A percentile compares a stretch with the other conserved stretches of the same genome.
Conservation (phyloP, 352 stramenopile species). For the Pythium biforme region DNA sequence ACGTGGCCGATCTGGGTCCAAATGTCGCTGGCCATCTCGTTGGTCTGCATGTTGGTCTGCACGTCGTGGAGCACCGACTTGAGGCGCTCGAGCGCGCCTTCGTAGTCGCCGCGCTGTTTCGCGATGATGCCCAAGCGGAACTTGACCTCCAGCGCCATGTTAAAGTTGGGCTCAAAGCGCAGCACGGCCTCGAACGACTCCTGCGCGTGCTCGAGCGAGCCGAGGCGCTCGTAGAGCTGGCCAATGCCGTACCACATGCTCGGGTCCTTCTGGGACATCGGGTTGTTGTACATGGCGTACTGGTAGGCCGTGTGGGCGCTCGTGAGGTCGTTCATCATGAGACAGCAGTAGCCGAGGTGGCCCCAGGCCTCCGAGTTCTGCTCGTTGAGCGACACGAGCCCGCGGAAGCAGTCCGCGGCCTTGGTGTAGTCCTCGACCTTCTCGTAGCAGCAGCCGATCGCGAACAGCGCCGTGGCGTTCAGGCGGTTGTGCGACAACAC, state of each 20-base stretch:
- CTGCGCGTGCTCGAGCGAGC: slow-evolving; percentile 80
- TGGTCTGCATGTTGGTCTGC: slow-evolving; percentile 78
- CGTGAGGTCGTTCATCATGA: slow-evolving; percentile 89
- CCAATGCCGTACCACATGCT: slow-evolving; percentile 89
- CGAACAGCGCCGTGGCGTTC: slow-evolving; percentile 79
- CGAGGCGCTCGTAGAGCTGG: slow-evolving; percentile 82
- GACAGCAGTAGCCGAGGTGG: slow-evolving; percentile 84
- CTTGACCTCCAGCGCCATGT: slow-evolving; percentile 86
- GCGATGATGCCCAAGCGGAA: slow-evolving; percentile 85
- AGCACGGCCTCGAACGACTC: slow-evolving; percentile 85
- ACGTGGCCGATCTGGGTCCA: slow-evolving; percentile 88
- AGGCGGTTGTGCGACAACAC: slow-evolving; percentile 86
- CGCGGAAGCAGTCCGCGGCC: slow-evolving; percentile 85
- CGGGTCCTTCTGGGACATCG: slow-evolving; percentile 83
- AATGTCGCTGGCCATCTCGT: slow-evolving; percentile 84
- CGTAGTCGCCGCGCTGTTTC: slow-evolving; percentile 80
- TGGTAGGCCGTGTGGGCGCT: slow-evolving; percentile 86
- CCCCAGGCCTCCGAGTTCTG: slow-evolving; percentile 86
- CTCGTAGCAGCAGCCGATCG: slow-evolving; percentile 85
- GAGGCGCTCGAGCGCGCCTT: slow-evolving; percentile 75
- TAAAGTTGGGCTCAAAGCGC: slow-evolving; percentile 85
- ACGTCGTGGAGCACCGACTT: slow-evolving; percentile 83
- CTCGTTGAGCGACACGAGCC: slow-evolving; percentile 78
- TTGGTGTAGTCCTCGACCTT: slow-evolving; percentile 88
- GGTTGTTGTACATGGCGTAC: slow-evolving; percentile 90